phyloP scores from a whole-genome alignment of 768 basidiomycete genomes.

The Rhodosporidiobolus odoratus region DNA sequence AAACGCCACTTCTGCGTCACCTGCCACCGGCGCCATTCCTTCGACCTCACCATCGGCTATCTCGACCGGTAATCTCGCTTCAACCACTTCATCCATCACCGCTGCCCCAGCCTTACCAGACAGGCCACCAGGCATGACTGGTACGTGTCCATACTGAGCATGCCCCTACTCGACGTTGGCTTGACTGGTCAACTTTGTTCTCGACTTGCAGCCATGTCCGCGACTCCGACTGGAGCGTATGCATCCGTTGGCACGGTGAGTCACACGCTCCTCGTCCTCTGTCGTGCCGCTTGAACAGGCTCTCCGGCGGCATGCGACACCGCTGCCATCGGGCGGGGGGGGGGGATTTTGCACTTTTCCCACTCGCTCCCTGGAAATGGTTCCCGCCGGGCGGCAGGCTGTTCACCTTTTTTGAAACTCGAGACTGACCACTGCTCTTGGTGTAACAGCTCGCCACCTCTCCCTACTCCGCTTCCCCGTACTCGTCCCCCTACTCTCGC shows the following conservation, averaged over 20 bases:
- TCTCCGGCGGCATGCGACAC: no score
- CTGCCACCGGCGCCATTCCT: neutral
- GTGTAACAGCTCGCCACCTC: conserved; percentile 23
- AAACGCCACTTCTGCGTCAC: conserved; percentile 40
- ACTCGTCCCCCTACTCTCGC: conserved; percentile 50
- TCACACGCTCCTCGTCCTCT: no score
- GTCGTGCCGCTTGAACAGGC: no score
- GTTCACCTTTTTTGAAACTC: neutral
- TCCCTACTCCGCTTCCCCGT: conserved; percentile 38
- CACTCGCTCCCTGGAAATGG: neutral
- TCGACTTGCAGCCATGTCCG: no score
- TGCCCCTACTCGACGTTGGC: neutral
- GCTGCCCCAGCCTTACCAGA: conserved; percentile 45
- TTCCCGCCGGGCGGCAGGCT: neutral
- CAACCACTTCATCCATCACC: conserved; percentile 33
- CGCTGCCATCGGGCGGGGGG: no score
- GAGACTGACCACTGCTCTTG: neutral
- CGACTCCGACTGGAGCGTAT: no score
- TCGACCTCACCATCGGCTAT: conserved; percentile 38
- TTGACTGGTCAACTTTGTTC: no score
- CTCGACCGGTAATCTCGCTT: conserved; percentile 25
- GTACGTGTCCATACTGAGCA: neutral
- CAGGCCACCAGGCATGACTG: neutral
- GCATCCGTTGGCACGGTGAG: no score
- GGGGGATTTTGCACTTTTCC: no score